A percentile compares a stretch with the other conserved stretches of the same genome.
These are phyloP conservation scores for Lyophyllum atratum DNA, from an alignment of 768 basidiomycete species.

Conservation along the genomic window DNA sequence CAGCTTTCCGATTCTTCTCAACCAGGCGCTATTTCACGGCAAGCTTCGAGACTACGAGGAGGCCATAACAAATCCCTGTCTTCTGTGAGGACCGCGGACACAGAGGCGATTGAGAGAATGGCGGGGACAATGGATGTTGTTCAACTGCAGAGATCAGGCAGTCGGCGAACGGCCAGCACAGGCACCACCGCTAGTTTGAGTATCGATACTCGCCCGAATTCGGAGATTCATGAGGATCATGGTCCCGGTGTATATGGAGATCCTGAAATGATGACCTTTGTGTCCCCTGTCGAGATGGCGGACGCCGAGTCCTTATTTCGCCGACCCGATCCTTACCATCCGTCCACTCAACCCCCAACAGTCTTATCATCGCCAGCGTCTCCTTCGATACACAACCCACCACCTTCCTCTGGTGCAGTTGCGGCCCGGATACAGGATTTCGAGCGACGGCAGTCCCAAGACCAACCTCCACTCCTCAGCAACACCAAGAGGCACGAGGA, in stretches of 20 bases:
- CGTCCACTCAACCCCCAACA: not conserved
- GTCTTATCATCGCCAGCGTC: not conserved
- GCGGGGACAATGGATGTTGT: slow-evolving; percentile 71
- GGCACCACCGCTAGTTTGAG: slow-evolving; percentile 30
- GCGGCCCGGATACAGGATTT: slow-evolving; percentile 56
- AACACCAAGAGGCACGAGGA: slow-evolving; percentile 47
- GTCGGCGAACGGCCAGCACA: slow-evolving; percentile 28
- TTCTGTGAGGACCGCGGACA: slow-evolving; percentile 65
- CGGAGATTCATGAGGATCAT: slow-evolving; percentile 9
- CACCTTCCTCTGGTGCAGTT: slow-evolving; percentile 34
- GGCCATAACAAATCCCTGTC: slow-evolving; percentile 51
- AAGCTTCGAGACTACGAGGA: slow-evolving; percentile 31
- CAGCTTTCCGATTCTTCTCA: slow-evolving; percentile 9
- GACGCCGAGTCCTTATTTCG: slow-evolving; percentile 8
- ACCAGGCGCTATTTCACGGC: not conserved
- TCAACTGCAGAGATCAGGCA: slow-evolving; percentile 44
- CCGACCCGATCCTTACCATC: slow-evolving; percentile 5
- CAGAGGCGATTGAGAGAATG: slow-evolving; percentile 67
- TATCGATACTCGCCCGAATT: slow-evolving; percentile 23
- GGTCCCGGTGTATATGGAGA: slow-evolving; percentile 14
- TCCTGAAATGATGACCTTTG: slow-evolving; percentile 15
- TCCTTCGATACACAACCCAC: slow-evolving; percentile 15
- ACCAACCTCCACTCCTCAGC: slow-evolving; percentile 33
- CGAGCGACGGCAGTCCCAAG: slow-evolving; percentile 61
- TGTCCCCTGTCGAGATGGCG: slow-evolving; percentile 37